These are phyloP conservation scores for Solanum piurae DNA, from an alignment of 257 asterid genomes.

Conservation along the genomic window DNA sequence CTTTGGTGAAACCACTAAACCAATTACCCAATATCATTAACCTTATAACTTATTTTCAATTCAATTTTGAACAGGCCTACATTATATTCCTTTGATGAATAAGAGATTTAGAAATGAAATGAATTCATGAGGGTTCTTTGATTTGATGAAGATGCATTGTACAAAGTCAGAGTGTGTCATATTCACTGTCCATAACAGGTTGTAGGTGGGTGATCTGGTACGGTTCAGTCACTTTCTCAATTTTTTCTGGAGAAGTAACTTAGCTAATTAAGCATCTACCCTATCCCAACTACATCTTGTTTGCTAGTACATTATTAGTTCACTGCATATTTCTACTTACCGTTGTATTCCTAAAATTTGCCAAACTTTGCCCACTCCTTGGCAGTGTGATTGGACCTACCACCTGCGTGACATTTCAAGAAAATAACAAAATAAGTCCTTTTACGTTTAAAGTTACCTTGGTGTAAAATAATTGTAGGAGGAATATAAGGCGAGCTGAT, in stretches of 20 bases:
- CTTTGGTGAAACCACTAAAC: not conserved
- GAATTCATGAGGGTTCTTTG: not conserved
- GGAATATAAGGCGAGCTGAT: not conserved
- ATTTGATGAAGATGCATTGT: not conserved
- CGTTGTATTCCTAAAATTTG: not conserved
- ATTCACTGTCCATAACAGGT: not conserved
- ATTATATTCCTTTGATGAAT: not conserved
- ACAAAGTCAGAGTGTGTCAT: not conserved
- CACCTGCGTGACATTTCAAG: not conserved
- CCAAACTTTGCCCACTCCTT: not conserved
- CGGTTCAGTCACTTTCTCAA: not conserved
- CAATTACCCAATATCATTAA: not conserved
- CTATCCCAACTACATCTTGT: not conserved
- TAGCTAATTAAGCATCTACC: not conserved
- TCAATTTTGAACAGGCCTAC: too few species aligned
- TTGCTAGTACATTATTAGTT: not conserved
- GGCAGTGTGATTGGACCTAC: not conserved
- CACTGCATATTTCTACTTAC: not conserved
- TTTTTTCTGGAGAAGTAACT: constrained; percentile 8
- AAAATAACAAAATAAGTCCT: not conserved
- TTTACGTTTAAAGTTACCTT: not conserved
- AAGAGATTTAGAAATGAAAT: not conserved
- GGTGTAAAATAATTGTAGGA: not conserved
- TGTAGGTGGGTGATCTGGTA: not conserved
- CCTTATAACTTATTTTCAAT: too few species aligned